phyloP scores from a whole-genome alignment of 768 basidiomycete species.

The Leccinum boreale region DNA sequence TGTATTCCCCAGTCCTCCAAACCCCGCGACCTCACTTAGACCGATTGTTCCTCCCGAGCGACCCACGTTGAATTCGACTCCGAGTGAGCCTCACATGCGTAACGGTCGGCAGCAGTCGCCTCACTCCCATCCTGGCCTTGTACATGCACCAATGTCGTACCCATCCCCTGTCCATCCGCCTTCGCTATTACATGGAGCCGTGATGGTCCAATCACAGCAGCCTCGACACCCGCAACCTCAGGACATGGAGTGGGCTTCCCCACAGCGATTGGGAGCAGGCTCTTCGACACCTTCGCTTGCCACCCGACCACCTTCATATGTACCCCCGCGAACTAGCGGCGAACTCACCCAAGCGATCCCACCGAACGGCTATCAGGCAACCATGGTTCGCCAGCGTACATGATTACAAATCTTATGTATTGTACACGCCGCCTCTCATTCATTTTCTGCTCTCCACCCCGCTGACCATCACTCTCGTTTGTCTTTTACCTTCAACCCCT shows the following conservation, averaged over 20 bases:
- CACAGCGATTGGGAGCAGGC: conserved; percentile 39
- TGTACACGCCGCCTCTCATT: conserved; percentile 7
- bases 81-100: conserved; percentile 37
- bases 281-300: conserved; percentile 32
- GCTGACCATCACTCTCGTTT: conserved; percentile 29
- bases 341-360: conserved; percentile 41
- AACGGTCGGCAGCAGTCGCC: conserved; percentile 40
- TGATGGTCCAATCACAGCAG: conserved; percentile 43
- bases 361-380: conserved; percentile 42
- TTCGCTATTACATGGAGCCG: conserved; percentile 43
- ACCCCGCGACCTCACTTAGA: conserved; percentile 16
- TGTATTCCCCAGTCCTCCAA: conserved; percentile 31
- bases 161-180: conserved; percentile 42
- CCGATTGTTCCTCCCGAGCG: conserved; percentile 44
- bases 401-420: conserved; percentile 25
- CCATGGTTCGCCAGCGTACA: conserved; percentile 50
- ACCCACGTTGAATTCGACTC: conserved; percentile 38
- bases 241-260: conserved; percentile 40
- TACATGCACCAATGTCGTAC: conserved; percentile 45
- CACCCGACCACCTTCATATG: conserved; percentile 52
- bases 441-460: conserved; percentile 25
- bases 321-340: conserved; percentile 42
- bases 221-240: conserved; percentile 40
- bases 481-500: conserved; percentile 14
- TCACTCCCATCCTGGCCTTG: conserved; percentile 37